Percentiles rank a stretch among this genome's conserved stretches.
Evolutionary conservation across 495 filamentous ascomycete species (phyloP).

Genomic region (Podospora conica): DNA sequence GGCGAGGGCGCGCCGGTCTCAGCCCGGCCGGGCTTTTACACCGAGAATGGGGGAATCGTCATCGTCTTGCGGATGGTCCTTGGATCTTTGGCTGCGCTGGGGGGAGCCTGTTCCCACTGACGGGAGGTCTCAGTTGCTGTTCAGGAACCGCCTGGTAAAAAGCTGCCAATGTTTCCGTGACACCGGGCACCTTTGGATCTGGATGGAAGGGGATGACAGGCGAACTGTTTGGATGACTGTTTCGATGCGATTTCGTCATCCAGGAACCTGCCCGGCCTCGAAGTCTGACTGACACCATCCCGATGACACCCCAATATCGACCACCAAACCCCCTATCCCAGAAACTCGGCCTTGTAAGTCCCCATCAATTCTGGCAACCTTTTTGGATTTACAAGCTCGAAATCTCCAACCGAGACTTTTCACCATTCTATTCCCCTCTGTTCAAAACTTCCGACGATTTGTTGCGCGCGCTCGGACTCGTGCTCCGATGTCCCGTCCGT

Average conservation of each 20-base stretch:
- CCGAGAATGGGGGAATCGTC: constrained; percentile 1
- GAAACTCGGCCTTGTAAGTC: neutral
- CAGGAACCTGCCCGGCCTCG: neutral
- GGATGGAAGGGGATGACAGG: neutral
- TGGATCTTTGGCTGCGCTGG: neutral
- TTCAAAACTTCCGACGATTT: neutral
- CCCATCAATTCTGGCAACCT: neutral
- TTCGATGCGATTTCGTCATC: neutral
- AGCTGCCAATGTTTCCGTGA: no score
- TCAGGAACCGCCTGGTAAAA: no score
- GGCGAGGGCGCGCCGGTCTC: neutral
- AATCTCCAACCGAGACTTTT: neutral
- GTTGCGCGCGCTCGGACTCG: constrained; percentile 13
- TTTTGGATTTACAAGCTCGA: no score
- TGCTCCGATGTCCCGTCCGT: neutral
- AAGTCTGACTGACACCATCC: neutral
- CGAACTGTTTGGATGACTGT: neutral
- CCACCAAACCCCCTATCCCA: neutral
- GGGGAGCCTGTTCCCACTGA: neutral
- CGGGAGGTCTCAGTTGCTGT: no score
- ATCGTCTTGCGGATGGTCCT: neutral
- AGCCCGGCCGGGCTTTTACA: neutral
- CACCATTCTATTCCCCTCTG: neutral
- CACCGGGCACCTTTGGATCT: no score
- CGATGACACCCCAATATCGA: neutral